Conservation (phyloP, 371 early-diverging fungal genomes). For the Saksenaea oblongispora region DNA sequence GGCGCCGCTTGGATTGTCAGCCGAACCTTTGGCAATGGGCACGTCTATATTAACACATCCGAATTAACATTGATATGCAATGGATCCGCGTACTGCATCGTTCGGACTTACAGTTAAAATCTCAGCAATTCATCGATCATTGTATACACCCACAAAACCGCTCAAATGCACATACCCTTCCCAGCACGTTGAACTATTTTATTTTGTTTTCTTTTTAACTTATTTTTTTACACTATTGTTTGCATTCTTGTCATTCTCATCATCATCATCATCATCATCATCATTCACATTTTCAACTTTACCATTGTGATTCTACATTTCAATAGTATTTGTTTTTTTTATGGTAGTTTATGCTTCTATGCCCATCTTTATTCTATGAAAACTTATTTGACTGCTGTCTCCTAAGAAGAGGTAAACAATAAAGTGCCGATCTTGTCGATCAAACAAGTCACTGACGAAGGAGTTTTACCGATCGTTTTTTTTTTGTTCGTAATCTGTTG, state of each 20-base stretch:
- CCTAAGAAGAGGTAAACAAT: neutral
- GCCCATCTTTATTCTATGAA: neutral
- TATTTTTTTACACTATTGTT: neutral
- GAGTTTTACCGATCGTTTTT: neutral
- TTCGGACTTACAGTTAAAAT: constrained; percentile 2
- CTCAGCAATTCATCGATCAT: neutral
- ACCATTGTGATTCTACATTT: neutral
- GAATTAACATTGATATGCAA: constrained; percentile 16
- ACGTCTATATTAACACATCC: constrained; percentile 20
- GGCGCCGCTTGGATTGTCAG: constrained; percentile 19
- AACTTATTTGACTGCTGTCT: neutral
- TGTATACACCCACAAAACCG: neutral
- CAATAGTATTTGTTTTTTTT: neutral
- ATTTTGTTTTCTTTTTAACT: neutral
- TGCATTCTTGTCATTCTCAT: neutral
- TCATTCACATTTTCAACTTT: neutral
- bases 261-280: neutral
- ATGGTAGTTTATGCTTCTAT: neutral
- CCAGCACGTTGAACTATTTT: neutral
- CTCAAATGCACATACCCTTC: neutral
- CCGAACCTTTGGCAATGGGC: constrained; percentile 17
- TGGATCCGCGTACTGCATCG: constrained; percentile 20
- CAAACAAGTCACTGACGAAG: constrained; percentile 1
- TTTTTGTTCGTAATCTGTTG: too few relatives aligned
- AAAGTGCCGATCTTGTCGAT: neutral